Conservation (phyloP, 306 rosid species). For the Malus orientalis region DNA sequence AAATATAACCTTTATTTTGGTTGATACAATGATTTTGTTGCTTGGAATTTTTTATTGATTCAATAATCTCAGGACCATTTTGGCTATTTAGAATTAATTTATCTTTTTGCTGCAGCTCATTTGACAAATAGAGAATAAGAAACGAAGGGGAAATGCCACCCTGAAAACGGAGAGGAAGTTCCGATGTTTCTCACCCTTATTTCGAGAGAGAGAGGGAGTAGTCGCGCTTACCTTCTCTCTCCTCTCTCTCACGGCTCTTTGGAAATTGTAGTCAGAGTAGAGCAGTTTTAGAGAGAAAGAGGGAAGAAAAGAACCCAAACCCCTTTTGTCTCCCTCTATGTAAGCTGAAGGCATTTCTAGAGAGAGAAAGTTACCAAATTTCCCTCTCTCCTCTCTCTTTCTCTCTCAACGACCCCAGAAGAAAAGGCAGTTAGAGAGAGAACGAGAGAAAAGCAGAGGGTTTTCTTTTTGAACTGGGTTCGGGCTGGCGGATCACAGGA, state of each 20-base stretch:
- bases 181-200: not conserved
- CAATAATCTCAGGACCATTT: no score
- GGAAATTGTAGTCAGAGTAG: not conserved
- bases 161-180: not conserved
- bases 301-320: not conserved
- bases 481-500: conserved; percentile 31
- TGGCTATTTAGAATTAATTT: no score
- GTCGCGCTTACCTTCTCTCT: not conserved
- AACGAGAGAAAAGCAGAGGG: conserved; percentile 1
- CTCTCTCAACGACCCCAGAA: not conserved
- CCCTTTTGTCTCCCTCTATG: conserved; percentile 10
- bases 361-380: conserved; percentile 14
- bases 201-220: not conserved
- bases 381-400: not conserved
- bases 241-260: not conserved
- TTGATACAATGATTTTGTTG: no score
- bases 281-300: not conserved
- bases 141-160: not conserved
- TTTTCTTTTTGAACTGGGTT: not conserved
- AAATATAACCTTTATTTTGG: no score
- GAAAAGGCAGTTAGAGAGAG: conserved; percentile 5
- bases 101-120: no score
- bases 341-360: conserved; percentile 36
- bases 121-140: no score
- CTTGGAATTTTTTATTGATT: no score